These are phyloP conservation scores for Phytopythium vexans DNA, from an alignment of 352 stramenopile species.

Conservation along the genomic window DNA sequence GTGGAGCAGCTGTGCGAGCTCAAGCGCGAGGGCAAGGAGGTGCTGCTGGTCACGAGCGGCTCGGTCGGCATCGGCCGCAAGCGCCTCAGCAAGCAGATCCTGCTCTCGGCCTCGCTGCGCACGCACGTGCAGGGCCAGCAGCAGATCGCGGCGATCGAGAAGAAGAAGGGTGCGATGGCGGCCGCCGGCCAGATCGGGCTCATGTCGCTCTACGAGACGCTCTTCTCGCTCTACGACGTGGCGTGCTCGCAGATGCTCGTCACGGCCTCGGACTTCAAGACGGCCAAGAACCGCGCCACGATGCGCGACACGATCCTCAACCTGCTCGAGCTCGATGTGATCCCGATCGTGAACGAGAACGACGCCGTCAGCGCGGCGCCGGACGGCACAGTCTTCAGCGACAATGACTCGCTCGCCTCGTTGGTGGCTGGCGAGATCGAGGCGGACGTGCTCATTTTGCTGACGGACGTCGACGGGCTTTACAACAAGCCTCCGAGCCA, in stretches of 20 bases:
- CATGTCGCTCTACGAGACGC: constrained; percentile 97
- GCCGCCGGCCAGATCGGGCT: constrained; percentile 96
- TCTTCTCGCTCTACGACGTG: constrained; percentile 95
- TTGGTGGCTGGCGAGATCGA: constrained; percentile 88
- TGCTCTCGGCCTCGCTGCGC: constrained; percentile 83
- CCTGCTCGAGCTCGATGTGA: constrained; percentile 94
- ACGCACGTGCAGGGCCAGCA: constrained; percentile 88
- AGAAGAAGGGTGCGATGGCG: constrained; percentile 84
- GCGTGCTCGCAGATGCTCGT: constrained; percentile 92
- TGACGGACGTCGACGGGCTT: constrained; percentile 97
- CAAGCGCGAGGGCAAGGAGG: constrained; percentile 88
- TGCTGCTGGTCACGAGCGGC: constrained; percentile 88
- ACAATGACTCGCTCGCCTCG: constrained; percentile 95
- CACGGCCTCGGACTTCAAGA: constrained; percentile 82
- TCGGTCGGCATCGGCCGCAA: constrained; percentile 93
- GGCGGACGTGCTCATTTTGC: constrained; percentile 93
- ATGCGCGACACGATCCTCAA: constrained; percentile 89
- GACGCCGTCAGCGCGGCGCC: constrained; percentile 91
- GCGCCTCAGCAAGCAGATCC: constrained; percentile 92
- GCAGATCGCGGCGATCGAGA: constrained; percentile 87
- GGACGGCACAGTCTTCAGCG: constrained; percentile 89
- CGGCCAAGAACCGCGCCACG: constrained; percentile 76
- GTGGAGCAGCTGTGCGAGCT: constrained; percentile 94
- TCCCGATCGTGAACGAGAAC: constrained; percentile 99
- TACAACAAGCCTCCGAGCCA: constrained; percentile 89